A percentile compares a stretch with the other conserved stretches of the same genome.
Conservation (phyloP, 345 rosid genomes). For the Geranium brycei region DNA sequence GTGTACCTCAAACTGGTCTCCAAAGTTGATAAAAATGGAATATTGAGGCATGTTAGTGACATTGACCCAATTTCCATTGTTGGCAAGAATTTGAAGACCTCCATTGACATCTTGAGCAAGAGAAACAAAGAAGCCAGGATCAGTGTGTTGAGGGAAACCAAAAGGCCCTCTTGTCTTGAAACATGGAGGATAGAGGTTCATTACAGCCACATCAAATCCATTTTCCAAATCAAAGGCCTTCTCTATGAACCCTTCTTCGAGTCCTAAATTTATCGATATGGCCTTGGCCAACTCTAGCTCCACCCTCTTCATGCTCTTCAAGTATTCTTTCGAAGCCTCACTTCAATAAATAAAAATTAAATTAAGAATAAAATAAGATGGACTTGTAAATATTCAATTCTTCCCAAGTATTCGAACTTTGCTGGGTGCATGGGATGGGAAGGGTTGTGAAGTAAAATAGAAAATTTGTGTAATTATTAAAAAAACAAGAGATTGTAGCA, state of each 20-base stretch:
- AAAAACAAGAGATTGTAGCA: too few species aligned
- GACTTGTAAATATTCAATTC: not conserved
- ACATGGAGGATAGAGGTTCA: conserved; percentile 19
- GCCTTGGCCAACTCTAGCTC: conserved; percentile 16
- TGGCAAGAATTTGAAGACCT: conserved; percentile 15
- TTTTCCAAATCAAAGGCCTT: conserved; percentile 10
- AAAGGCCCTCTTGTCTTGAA: conserved; percentile 11
- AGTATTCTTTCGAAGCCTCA: conserved; percentile 12
- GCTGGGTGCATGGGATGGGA: too few species aligned
- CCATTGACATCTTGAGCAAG: conserved; percentile 21
- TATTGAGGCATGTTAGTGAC: conserved; percentile 7
- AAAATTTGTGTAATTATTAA: too few species aligned
- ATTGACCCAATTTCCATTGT: conserved; percentile 17
- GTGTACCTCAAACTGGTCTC: conserved; percentile 22
- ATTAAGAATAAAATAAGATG: not conserved
- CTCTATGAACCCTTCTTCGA: conserved; percentile 17
- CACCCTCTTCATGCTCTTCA: conserved; percentile 10
- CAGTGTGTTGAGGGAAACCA: conserved; percentile 18
- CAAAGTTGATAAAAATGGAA: conserved; percentile 15
- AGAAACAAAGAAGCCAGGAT: conserved; percentile 19
- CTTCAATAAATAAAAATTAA: not conserved
- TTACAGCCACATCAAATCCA: conserved; percentile 20
- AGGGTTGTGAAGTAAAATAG: too few species aligned
- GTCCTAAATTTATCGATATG: conserved; percentile 14
- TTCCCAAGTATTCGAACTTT: too few species aligned